Percentiles rank a stretch among this genome's conserved stretches.
These are phyloP conservation scores for Rhizopus stolonifer DNA, from an alignment of 371 early-diverging fungal genomes.

Conservation along the genomic window DNA sequence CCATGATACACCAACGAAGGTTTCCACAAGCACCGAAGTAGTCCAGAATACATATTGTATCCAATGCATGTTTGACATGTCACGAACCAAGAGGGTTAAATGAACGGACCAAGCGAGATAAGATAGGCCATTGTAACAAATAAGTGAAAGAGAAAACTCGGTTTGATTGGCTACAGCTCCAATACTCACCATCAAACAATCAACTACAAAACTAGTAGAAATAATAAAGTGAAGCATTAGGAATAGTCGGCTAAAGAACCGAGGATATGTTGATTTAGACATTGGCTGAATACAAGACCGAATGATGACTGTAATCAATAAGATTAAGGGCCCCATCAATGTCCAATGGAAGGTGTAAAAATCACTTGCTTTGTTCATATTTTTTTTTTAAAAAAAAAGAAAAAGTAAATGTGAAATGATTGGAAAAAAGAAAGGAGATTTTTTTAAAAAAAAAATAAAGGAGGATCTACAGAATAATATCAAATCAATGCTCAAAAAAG, in stretches of 20 bases:
- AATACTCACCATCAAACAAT: constrained; percentile 58
- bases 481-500: no score
- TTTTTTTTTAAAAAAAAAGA: no score
- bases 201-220: background rate
- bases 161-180: constrained; percentile 98
- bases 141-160: constrained; percentile 45
- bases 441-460: no score
- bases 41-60: constrained; percentile 42
- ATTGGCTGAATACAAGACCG: background rate
- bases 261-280: background rate
- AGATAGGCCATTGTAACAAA: background rate
- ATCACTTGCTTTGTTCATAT: no score
- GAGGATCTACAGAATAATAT: no score
- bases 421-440: no score
- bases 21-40: constrained; percentile 25
- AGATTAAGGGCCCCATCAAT: no score
- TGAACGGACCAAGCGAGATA: background rate
- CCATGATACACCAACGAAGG: constrained; percentile 42
- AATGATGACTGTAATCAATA: no score
- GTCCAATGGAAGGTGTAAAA: no score
- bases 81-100: background rate
- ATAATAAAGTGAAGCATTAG: background rate
- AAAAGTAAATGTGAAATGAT: no score
- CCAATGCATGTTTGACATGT: constrained; percentile 30
- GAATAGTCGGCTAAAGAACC: background rate